Percentiles rank a stretch among this genome's conserved stretches.
Conservation (phyloP, 305 asterid genomes). For the Fraxinus floribunda region DNA sequence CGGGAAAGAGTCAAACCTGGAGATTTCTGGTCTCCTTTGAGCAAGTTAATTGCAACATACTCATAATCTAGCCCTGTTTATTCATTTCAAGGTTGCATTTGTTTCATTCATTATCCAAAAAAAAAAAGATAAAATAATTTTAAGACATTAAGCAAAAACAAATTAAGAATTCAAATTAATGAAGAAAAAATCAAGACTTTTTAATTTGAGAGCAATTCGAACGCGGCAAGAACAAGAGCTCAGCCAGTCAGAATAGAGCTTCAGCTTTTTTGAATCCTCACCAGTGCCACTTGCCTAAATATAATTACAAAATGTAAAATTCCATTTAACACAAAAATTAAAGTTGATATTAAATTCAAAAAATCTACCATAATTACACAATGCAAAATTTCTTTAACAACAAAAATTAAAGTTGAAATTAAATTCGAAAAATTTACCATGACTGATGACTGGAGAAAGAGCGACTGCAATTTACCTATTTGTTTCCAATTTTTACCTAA, state of each 20-base stretch:
- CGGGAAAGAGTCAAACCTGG: slow-evolving; percentile 50
- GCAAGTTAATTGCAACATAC: slow-evolving; percentile 65
- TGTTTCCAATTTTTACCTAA: too few species aligned
- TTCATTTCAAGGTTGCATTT: not conserved
- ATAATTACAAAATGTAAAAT: not conserved
- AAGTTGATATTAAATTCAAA: not conserved
- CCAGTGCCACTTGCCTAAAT: slow-evolving; percentile 35
- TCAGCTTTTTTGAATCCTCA: slow-evolving; percentile 47
- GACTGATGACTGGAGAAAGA: not conserved
- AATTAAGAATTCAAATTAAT: not conserved
- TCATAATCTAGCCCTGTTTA: slow-evolving; percentile 68
- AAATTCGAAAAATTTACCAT: not conserved
- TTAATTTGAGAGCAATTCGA: slow-evolving; percentile 70
- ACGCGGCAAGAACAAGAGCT: slow-evolving; percentile 80
- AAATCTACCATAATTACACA: not conserved
- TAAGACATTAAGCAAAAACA: not conserved
- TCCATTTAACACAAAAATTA: not conserved
- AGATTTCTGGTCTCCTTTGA: slow-evolving; percentile 60
- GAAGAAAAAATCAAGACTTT: slow-evolving; percentile 32
- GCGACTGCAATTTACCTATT: not conserved
- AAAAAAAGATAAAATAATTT: not conserved
- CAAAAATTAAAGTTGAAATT: not conserved
- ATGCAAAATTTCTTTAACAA: not conserved
- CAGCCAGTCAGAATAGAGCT: slow-evolving; percentile 68
- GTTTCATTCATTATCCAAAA: not conserved